Percentiles rank a stretch among this genome's conserved stretches.
Conservation (phyloP, 805 yeast genomes). For the Tanozyma kutaoensis region DNA sequence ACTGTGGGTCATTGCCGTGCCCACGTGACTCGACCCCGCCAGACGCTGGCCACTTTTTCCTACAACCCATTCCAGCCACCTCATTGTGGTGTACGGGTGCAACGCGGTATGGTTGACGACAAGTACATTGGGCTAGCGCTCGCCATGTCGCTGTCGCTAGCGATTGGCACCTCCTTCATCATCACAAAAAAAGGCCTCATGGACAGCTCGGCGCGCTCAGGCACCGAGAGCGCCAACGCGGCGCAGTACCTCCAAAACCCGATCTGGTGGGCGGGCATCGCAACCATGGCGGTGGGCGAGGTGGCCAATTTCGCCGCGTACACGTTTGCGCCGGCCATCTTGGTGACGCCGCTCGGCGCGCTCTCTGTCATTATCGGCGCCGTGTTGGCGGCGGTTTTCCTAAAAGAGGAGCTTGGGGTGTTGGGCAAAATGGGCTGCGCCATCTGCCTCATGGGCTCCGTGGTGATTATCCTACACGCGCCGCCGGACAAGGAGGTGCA, state of each 20-base stretch:
- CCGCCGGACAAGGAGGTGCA: constrained; percentile 86
- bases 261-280: constrained; percentile 89
- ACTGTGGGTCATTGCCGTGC: too few relatives aligned
- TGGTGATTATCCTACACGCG: constrained; percentile 80
- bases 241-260: constrained; percentile 71
- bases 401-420: constrained; percentile 78
- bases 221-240: constrained; percentile 42
- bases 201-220: constrained; percentile 47
- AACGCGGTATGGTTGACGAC: constrained; percentile 65
- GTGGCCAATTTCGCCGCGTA: constrained; percentile 89
- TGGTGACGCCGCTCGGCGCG: constrained; percentile 89
- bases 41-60: too few relatives aligned
- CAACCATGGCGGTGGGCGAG: constrained; percentile 85
- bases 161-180: constrained; percentile 83
- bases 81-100: too few relatives aligned
- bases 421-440: constrained; percentile 91
- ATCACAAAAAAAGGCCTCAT: constrained; percentile 79
- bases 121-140: constrained; percentile 81
- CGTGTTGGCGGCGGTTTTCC: constrained; percentile 70
- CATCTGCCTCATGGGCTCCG: constrained; percentile 76
- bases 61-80: too few relatives aligned
- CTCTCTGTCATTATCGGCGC: constrained; percentile 86
- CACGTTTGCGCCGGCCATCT: constrained; percentile 87
- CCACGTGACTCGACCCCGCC: too few relatives aligned
- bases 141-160: constrained; percentile 78